Evolutionary conservation across 2,329 filamentous ascomycete species (phyloP), one percentile per base, ranked within the genome.

Genomic region (Keithomyces neogunnii): DNA sequence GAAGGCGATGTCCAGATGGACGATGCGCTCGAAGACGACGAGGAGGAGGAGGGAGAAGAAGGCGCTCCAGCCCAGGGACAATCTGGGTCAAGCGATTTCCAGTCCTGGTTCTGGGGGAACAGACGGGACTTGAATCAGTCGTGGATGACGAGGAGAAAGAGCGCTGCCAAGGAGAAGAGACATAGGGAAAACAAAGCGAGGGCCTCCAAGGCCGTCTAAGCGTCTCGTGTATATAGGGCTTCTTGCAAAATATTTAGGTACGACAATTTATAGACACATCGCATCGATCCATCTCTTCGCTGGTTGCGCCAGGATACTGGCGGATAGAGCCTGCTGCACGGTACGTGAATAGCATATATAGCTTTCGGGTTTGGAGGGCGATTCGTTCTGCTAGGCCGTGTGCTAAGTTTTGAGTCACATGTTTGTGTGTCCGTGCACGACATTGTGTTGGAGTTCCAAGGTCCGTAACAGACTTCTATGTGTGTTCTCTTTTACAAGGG

Each of bases 51-150:
- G 19, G 62, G 59, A 3, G 65, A 56, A 39, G 63, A 55, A 36
- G 57, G 55, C 8, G 58, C 56, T 1, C 55, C 58, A 5, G 51
- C 50, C 5, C 50, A 55, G 31, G 58, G 57, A 19, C 51, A 53
- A 5, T 58, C 63, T 8, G 60, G 62, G 2, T 70, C 65, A 4
- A 76, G 69, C 44, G 79, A 84, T 55, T 85, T 85, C 59, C 78
- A 83, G 62, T 76, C 80, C 51, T 84, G 80, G 75, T 87, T 87
- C 66, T 86, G 82, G 76, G 78, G 85, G 58, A 78, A 84, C 55
- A 70, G 84, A 13, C 76, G 83, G 1, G 78, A 86, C 39, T 69
- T 84, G 49, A 86, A 85, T 61, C 69, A 77, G 49, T 79, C 80
- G 11, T 87, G 84, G 84, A 84, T 83, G 70, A 77, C 74, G 63